Base-by-base conservation (phyloP, 371 early-diverging fungal species). In the Pancytospora philotis region DNA sequence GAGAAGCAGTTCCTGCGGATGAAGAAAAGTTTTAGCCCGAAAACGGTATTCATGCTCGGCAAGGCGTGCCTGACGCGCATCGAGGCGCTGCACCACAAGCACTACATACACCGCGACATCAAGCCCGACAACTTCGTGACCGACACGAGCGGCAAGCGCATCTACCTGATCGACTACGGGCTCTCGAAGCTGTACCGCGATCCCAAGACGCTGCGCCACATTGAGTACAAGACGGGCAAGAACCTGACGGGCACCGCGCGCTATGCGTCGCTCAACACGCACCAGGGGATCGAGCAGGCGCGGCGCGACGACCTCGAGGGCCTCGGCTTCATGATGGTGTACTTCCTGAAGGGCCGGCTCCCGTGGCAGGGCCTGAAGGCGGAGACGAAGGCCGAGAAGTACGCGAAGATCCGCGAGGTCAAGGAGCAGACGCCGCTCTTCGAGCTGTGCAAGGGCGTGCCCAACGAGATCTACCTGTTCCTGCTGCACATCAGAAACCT, bases 331-430 rank as follows among this genome's bases (percentile, higher is more conserved):
- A 95, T 95, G 13, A 84, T 99, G 57, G 90, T 99, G 88, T 99
- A 98, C 84, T 95, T 99, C 73, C 86, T 88, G 67, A 89, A 96
- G 65, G 98, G 98, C 4, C 87, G 87, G 32, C 84, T 99, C 53
- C 99, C 99, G 58, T 99, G 99, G 99, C 97, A 97, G 81, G 98
- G 98, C 22, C 82, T 97, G 55, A 90, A 90, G 80, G 97, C 93
- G 10, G 90, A 87, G 1, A 93, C 90, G 51, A 97, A 95, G 83
- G 89, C 90, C 81, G 91, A 95, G 83, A 98, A 96, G 84, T 96
- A 94, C 82, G 93, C 94, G 77, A 87, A 90, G 59, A 98, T 99
- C 78, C 90, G 91, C 89, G 93, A 96, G 74, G 93, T 89, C 86
- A 99, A 99, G 83, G 90, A 91, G 90, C 90, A 88, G 1, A 93